Evolutionary conservation across 305 asterid genomes (phyloP).

Genomic region (Fraxinus albicans): DNA sequence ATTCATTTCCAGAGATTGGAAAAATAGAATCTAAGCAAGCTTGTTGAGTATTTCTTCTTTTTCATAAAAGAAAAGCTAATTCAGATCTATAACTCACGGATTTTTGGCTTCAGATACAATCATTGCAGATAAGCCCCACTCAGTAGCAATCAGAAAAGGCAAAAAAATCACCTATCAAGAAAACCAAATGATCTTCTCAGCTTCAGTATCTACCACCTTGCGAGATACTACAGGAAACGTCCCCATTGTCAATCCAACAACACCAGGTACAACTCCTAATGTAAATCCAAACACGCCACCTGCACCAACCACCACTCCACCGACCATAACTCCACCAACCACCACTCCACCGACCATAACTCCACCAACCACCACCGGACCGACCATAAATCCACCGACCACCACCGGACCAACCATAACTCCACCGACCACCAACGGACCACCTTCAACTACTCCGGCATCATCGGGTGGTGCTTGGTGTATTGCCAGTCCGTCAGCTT

Average conservation of each 20-base stretch:
- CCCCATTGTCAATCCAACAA: slow-evolving; percentile 80
- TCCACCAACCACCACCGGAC: slow-evolving; percentile 21
- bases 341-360: slow-evolving; percentile 27
- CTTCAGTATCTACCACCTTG: slow-evolving; percentile 35
- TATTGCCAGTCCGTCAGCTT: slow-evolving; percentile 47
- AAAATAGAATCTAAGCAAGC: neutral
- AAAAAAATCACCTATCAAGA: slow-evolving; percentile 41
- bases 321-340: slow-evolving; percentile 27
- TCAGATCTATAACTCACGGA: neutral
- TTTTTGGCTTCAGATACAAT: slow-evolving; percentile 51
- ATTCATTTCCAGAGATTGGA: neutral
- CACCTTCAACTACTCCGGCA: slow-evolving; percentile 21
- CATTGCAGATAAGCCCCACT: slow-evolving; percentile 34
- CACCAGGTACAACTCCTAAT: slow-evolving; percentile 48
- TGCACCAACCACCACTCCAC: slow-evolving; percentile 41
- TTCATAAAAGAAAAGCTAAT: neutral
- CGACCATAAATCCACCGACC: slow-evolving; percentile 23
- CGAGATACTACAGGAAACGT: slow-evolving; percentile 47
- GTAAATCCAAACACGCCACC: slow-evolving; percentile 35
- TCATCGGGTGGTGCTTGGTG: slow-evolving; percentile 50
- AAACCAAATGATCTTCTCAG: slow-evolving; percentile 37
- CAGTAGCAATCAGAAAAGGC: slow-evolving; percentile 38
- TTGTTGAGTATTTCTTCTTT: neutral
- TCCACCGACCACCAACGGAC: slow-evolving; percentile 14
- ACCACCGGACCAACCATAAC: neutral